Conservation (phyloP, 2,329 filamentous ascomycete genomes). For the Aureobasidium sp. region DNA sequence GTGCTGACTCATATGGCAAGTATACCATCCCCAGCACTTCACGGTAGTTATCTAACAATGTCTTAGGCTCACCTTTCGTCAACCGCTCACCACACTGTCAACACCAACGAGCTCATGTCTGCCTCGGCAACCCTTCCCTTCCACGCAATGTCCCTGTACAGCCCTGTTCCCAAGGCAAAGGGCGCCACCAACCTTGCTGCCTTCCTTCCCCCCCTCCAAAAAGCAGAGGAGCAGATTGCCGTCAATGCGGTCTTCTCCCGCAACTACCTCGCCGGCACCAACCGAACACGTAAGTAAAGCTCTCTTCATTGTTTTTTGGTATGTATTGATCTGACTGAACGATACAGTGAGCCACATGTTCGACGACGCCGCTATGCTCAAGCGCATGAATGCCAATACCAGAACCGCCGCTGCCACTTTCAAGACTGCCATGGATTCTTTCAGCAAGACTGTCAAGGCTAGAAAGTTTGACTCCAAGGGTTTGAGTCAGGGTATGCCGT, state of each 20-base stretch:
- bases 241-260: neutral
- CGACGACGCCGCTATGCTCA: neutral
- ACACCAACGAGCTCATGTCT: slow-evolving; percentile 5
- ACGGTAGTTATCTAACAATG: too few species aligned
- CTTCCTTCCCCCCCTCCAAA: neutral
- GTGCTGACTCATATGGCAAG: neutral
- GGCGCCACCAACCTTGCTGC: neutral
- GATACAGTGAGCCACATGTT: neutral
- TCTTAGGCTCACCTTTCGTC: neutral
- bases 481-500: slow-evolving; percentile 1
- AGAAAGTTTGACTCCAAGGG: neutral
- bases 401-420: neutral
- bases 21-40: too few species aligned
- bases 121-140: neutral
- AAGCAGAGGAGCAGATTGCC: neutral
- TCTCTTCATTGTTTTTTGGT: neutral
- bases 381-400: neutral
- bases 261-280: neutral
- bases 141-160: neutral
- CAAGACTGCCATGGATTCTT: neutral
- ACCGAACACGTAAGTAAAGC: neutral
- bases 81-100: neutral
- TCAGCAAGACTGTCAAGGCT: neutral
- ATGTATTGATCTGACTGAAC: neutral
- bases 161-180: neutral